Evolutionary conservation across 2,329 filamentous ascomycete genomes (phyloP), one percentile per base, ranked within the genome.

Genomic region (Stemphylium lycopersici): DNA sequence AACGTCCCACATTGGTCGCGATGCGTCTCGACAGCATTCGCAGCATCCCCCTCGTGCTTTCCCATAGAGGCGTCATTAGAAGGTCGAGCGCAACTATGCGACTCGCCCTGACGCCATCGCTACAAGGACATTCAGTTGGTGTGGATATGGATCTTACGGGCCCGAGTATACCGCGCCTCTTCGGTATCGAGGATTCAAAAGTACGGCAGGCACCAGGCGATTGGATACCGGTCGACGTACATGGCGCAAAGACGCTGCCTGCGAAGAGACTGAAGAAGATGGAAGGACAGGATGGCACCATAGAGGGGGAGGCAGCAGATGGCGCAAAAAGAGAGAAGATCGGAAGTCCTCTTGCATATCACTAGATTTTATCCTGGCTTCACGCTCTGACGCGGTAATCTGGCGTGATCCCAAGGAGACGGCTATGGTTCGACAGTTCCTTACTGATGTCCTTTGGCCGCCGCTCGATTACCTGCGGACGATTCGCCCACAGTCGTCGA

Each of bases 391-490:
- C 67, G 93, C 95, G 0, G 93, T 99, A 0, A 95, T 99, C 34
- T 99, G 95, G 95, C 86, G 95, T 48, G 95, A 95, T 0, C 95
- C 95, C 2, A 99, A 99, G 78, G 99, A 99, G 80, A 99, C 95
- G 4, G 95, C 95, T 45, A 99, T 99, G 95, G 91, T 99, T 54
- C 87, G 93, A 36, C 95, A 99, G 75, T 99, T 99, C 72, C 81
- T 99, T 26, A 89, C 90, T 1, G 93, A 97, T 70, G 93, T 97
- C 4, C 82, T 91, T 26, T 98, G 95, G 95, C 84, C 81, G 0
- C 84, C 86, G 48, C 85, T 91, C n/a, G 93, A 98, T 73, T 98
- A 91, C 71, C 82, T 99, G 0, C 22, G 22, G 22, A 24, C 6
- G 22, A 24, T 24, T 24, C 22, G 3, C 22, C 22, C 22, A 24